Conservation (phyloP, 2,329 filamentous ascomycete species). For the Magnaporthiopsis poae region DNA sequence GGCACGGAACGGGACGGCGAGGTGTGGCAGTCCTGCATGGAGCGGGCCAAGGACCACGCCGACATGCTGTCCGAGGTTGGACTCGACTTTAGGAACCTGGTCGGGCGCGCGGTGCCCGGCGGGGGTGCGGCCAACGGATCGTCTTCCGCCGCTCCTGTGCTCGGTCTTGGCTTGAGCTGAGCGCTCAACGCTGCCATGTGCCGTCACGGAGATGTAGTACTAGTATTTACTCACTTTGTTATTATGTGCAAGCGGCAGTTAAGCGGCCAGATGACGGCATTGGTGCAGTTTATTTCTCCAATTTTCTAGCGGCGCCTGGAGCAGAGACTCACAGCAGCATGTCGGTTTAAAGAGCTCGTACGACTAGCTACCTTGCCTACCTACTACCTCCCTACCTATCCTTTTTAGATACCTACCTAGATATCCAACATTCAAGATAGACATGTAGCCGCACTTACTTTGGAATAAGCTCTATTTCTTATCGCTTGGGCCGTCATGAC, state of each 20-base stretch:
- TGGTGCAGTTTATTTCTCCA: no score
- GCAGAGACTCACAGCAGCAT: no score
- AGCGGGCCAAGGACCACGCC: constrained; percentile 70
- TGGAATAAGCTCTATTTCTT: neutral
- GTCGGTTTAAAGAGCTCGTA: no score
- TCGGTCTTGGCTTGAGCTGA: constrained; percentile 6
- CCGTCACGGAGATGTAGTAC: neutral
- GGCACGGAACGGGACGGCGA: constrained; percentile 68
- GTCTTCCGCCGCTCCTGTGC: neutral
- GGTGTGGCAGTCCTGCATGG: constrained; percentile 75
- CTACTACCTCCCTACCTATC: no score
- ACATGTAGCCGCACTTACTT: no score
- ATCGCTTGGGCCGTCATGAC: neutral
- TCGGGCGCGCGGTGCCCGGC: constrained; percentile 46
- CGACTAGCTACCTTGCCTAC: no score
- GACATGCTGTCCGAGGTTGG: constrained; percentile 73
- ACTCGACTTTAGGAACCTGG: constrained; percentile 75
- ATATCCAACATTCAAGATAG: neutral
- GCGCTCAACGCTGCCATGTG: no score
- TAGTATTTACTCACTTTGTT: neutral
- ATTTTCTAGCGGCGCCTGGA: neutral
- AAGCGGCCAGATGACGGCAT: neutral
- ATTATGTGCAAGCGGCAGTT: neutral
- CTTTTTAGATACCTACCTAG: neutral
- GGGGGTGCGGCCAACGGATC: constrained; percentile 16